Conservation (phyloP, 2,329 filamentous ascomycete genomes). For the Aspergillus novoparasiticus region DNA sequence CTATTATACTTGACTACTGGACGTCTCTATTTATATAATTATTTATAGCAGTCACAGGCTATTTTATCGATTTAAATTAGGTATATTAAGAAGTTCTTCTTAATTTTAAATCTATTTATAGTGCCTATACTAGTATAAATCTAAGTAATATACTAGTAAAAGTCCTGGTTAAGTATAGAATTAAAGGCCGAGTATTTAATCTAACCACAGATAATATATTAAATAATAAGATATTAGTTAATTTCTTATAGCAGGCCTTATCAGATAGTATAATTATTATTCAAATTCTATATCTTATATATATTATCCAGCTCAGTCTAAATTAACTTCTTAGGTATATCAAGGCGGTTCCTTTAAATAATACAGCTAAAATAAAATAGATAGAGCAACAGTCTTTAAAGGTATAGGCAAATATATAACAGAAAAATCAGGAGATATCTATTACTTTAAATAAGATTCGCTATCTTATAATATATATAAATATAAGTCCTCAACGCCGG, state of each 20-base stretch:
- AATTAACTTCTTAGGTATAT: neutral
- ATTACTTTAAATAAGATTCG: no score
- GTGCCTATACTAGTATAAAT: neutral
- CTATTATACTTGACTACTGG: neutral
- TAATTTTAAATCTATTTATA: no score
- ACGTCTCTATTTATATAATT: neutral
- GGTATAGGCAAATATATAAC: no score
- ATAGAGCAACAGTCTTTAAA: neutral
- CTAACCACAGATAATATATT: neutral
- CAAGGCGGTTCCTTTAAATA: neutral
- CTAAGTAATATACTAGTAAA: neutral
- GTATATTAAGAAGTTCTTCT: neutral
- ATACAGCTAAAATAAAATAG: neutral
- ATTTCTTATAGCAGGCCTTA: neutral
- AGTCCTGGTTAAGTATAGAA: neutral
- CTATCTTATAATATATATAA: no score
- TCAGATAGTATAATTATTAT: neutral
- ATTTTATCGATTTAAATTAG: neutral
- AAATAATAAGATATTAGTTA: neutral
- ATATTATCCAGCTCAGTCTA: neutral
- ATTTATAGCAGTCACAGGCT: neutral
- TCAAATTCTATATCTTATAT: no score
- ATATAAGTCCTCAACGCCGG: no score
- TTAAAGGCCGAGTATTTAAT: no score
- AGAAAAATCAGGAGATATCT: no score